phyloP scores from a whole-genome alignment of 768 basidiomycete species.

The Mycena galopus region DNA sequence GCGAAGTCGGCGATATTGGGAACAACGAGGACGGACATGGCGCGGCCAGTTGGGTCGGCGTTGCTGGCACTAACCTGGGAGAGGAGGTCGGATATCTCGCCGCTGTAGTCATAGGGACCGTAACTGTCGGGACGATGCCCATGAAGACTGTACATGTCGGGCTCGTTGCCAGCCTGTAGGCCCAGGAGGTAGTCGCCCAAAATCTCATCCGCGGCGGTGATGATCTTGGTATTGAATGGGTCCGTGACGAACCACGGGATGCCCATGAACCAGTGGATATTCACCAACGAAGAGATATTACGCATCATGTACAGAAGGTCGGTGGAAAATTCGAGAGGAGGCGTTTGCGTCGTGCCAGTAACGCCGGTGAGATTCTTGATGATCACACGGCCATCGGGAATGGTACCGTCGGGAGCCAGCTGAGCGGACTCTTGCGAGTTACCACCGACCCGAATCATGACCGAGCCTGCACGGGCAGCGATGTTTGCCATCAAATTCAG shows the following conservation, averaged over 20 bases:
- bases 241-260: slow-evolving; percentile 28
- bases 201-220: slow-evolving; percentile 13
- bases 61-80: background rate
- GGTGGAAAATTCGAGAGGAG: slow-evolving; percentile 61
- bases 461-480: slow-evolving; percentile 70
- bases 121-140: background rate
- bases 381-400: slow-evolving; percentile 55
- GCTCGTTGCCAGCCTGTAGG: slow-evolving; percentile 10
- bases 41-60: background rate
- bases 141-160: background rate
- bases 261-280: slow-evolving; percentile 63
- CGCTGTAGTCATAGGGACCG: background rate
- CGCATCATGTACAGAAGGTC: slow-evolving; percentile 66
- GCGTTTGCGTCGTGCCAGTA: slow-evolving; percentile 56
- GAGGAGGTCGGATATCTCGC: background rate
- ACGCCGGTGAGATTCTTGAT: slow-evolving; percentile 34
- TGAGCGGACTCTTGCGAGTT: slow-evolving; percentile 82
- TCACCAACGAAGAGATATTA: slow-evolving; percentile 58
- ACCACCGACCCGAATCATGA: slow-evolving; percentile 79
- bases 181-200: slow-evolving; percentile 24
- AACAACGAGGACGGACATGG: slow-evolving; percentile 53
- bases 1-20: slow-evolving; percentile 56
- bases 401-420: slow-evolving; percentile 55
- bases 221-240: slow-evolving; percentile 8
- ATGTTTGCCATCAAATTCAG: slow-evolving; percentile 86